A percentile compares a stretch with the other conserved stretches of the same genome.
These are phyloP conservation scores for Barnettozyma sp. DNA, from an alignment of 805 yeast species.

Conservation along the genomic window DNA sequence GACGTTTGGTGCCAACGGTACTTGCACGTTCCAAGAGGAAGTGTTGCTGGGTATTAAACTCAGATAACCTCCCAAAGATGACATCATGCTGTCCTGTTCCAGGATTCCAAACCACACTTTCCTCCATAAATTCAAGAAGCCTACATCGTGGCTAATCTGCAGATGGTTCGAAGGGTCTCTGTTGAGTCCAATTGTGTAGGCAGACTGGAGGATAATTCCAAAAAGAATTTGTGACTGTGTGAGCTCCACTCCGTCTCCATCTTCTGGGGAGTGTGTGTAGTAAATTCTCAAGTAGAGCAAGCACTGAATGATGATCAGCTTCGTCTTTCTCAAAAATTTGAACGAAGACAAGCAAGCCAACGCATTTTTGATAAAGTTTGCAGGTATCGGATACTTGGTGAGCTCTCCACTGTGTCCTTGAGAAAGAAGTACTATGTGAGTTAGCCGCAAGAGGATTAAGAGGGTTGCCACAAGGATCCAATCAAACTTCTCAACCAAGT, in stretches of 20 bases:
- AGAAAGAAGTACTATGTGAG: conserved; percentile 34
- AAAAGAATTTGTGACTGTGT: conserved; percentile 34
- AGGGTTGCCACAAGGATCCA: conserved; percentile 35
- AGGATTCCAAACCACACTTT: conserved; percentile 22
- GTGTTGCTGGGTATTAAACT: conserved; percentile 18
- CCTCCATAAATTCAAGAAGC: conserved; percentile 20
- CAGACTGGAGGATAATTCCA: conserved; percentile 37
- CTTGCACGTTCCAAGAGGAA: conserved; percentile 14
- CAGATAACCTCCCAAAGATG: conserved; percentile 20
- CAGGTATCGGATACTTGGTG: conserved; percentile 32
- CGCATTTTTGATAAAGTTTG: conserved; percentile 33
- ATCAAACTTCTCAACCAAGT: conserved; percentile 34
- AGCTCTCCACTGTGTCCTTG: conserved; percentile 18
- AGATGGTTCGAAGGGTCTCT: conserved; percentile 36
- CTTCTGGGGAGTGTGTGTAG: conserved; percentile 39
- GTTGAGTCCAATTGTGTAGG: conserved; percentile 39
- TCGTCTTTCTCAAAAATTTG: conserved; percentile 32
- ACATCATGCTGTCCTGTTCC: conserved; percentile 19
- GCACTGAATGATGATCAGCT: conserved; percentile 37
- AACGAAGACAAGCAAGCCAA: conserved; percentile 35
- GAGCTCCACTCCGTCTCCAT: conserved; percentile 41
- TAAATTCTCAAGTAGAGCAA: conserved; percentile 36
- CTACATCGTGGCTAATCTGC: conserved; percentile 15
- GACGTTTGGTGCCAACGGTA: too few species aligned
- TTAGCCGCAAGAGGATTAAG: conserved; percentile 35